Base-by-base conservation (phyloP, 2,329 filamentous ascomycete genomes). In the Penicillium sp. region DNA sequence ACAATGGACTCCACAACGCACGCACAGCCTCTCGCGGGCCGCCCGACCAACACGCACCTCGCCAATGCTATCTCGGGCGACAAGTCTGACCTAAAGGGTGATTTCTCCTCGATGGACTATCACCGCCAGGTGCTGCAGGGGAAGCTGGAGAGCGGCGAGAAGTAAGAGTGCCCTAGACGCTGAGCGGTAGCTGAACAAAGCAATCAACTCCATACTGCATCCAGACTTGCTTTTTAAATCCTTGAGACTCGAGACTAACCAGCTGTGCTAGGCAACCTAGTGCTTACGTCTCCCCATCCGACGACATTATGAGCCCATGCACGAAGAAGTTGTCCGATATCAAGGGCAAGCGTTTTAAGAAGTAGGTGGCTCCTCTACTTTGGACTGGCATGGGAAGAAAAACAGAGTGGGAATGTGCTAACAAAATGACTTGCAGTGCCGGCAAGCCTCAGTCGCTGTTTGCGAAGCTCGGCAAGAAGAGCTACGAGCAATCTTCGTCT, bases 331-430 rank as follows among this genome's bases (percentile, higher is more conserved):
- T 82, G 68, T 80, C 76, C 54, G 76, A 81, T 58, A 69, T 82
- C 56, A 82, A 82, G 74, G 77, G 77, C 39, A 81, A 81, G 75
- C 75, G 78, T 28, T 81, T 81, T 58, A 78, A 78, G 68, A 81
- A 78, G 78, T 80, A 72, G 52, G 72, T 67, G 7, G 38, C n/a
- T 0, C 5, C 22, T 6, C 10, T 15, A 11, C 22, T 31, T 8
- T 31, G 3, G 15, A 25, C 25, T 14, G n/a, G 49, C 20, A 22
- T 15, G 12, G 43, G 15, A 34, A 54, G 10, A 11, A 10, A 22
- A 45, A 12, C 5, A 22, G 5, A 51, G 49, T 7, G 2, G 15
- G 5, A 1, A 8, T n/a, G 35, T 15, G 28, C 28, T 43, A 14
- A 35, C 20, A 14, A 25, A n/a, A 3, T 12, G 38, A 41, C 39